Base-by-base conservation (phyloP, 2,329 filamentous ascomycete genomes). In the Apiospora rasikravindrae region DNA sequence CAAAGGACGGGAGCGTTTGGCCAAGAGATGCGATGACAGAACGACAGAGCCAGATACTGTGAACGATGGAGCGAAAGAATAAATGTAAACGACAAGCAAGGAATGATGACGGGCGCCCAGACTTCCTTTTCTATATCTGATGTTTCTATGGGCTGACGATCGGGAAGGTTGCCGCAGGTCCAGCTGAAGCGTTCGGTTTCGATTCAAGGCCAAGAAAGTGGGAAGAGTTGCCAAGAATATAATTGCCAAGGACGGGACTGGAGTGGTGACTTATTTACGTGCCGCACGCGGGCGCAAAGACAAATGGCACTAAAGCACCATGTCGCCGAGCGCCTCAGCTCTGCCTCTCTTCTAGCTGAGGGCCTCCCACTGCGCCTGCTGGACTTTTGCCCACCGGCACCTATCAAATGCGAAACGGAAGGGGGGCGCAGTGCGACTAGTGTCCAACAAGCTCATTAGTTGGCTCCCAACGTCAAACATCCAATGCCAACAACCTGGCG, bases 381-480 rank as follows among this genome's bases (percentile, higher is more conserved):
- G 29, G 16, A 61, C 16, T 33, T 33, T 14, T 6, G 29, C 26
- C 14, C 33, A 16, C 19, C 29, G 22, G 19, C 53, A 64, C 22
- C 57, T 64, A 64, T 64, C 57, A 64, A 40, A n/a, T 40, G 57
- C 57, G 33, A 64, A 64, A 64, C 57, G n/a, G 33, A 64, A n/a
- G 33, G 33, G 33, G 40, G 57, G 57, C 57, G 33, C 33, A 40
- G 57, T 40, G 22, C 3, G n/a, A 19, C 29, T 64, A 64, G 57
- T 64, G 29, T 24, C 33, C 29, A 64, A 40, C 57, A 64, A 64
- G 57, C 33, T n/a, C 22, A 33, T 61, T 61, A 33, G 26, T 29
- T 61, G 16, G 53, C 53, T 7, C 29, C 53, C 16, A 61, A 37
- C 53, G 53, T 61, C 53, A 61, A 61, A 61, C 53, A 37, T 37